phyloP scores from a whole-genome alignment of 371 early-diverging fungal genomes.

The Thermomucor indicae-seudaticae region DNA sequence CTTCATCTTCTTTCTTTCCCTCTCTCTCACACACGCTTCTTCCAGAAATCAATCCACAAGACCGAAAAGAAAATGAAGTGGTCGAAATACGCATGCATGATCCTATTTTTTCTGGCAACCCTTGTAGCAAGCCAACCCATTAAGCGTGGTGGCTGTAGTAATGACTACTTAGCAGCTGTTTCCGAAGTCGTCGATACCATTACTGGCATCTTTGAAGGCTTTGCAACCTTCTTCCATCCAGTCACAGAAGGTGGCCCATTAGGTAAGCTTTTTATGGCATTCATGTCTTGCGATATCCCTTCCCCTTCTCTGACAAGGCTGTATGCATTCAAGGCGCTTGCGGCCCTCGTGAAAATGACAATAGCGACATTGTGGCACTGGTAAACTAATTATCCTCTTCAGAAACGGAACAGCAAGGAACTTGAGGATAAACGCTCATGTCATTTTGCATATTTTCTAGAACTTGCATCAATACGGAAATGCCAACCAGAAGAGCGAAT shows the following conservation, averaged over 20 bases:
- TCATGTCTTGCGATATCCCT: neutral
- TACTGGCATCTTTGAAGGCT: neutral
- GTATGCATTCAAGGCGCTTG: constrained; percentile 5
- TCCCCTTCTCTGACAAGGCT: neutral
- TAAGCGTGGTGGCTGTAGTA: too few relatives aligned
- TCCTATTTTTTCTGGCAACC: too few relatives aligned
- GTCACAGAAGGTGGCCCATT: neutral
- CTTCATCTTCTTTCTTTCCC: neutral
- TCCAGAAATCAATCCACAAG: too few relatives aligned
- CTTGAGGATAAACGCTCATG: neutral
- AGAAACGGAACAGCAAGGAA: neutral
- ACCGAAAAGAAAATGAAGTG: too few relatives aligned
- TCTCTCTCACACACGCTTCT: neutral
- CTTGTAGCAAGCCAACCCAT: too few relatives aligned
- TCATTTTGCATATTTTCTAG: constrained; percentile 4
- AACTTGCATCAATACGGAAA: constrained; percentile 35
- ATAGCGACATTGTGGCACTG: constrained; percentile 32
- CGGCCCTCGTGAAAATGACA: constrained; percentile 6
- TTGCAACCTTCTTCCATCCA: neutral
- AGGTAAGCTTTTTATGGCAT: neutral
- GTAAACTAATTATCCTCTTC: constrained; percentile 15
- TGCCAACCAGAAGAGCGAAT: constrained; percentile 23
- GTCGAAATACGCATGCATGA: too few relatives aligned
- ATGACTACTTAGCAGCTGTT: neutral
- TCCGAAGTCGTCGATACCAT: neutral